Percentiles rank a stretch among this genome's conserved stretches.
phyloP scores from a whole-genome alignment of 2,329 filamentous ascomycete genomes.

The Sclerotinia spermophila region DNA sequence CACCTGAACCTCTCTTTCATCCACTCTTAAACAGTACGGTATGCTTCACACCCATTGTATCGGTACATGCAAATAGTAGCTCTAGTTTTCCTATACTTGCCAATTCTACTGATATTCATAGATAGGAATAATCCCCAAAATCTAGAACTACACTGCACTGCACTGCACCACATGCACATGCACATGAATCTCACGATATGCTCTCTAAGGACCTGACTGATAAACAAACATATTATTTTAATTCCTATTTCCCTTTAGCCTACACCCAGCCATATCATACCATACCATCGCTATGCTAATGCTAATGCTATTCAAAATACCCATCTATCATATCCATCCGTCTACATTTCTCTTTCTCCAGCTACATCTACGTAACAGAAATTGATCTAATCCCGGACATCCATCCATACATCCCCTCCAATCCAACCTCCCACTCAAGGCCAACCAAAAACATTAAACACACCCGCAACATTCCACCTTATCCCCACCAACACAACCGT shows the following conservation, averaged over 20 bases:
- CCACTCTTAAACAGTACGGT: no score
- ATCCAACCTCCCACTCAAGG: slow-evolving; percentile 18
- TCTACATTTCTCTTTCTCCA: background rate
- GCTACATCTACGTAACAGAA: background rate
- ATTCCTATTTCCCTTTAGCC: background rate
- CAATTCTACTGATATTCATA: no score
- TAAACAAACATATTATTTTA: background rate
- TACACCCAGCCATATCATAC: background rate
- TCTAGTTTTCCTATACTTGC: no score
- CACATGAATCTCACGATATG: background rate
- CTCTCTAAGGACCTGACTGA: background rate
- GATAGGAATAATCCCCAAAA: no score
- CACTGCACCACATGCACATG: background rate
- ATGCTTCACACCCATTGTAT: no score
- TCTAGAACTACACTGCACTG: no score
- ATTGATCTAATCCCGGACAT: background rate
- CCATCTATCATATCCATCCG: background rate
- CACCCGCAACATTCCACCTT: slow-evolving; percentile 70
- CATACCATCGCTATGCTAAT: background rate
- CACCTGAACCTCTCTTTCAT: no score
- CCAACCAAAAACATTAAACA: slow-evolving; percentile 84
- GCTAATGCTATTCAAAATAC: slow-evolving; percentile 9
- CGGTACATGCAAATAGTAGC: no score
- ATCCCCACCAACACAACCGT: slow-evolving; percentile 69
- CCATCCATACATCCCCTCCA: background rate